Base-by-base conservation (phyloP, 345 rosid genomes). In the Schrenkiella parvula region DNA sequence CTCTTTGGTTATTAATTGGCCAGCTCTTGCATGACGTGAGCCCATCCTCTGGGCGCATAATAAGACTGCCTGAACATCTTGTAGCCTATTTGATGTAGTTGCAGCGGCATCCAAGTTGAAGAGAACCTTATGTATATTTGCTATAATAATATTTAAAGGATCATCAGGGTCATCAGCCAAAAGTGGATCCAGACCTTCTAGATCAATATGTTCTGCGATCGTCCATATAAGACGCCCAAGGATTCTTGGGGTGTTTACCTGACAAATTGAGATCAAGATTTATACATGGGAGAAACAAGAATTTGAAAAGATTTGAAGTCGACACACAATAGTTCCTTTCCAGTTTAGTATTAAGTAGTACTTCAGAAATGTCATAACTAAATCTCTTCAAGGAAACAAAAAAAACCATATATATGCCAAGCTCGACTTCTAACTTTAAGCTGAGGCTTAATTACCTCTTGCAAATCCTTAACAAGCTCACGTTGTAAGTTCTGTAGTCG, bases 141-240 rank as follows among this genome's bases (percentile, higher is more conserved):
- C 82, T 64, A 95, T 68, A 22, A 95, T 85, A 4, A 91, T 87
- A 79, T 95, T 91, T 47, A 95, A 80, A 1, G 95, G 88, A 78
- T 91, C 99, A 65, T 95, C 96, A 8, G 99, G 99, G 73, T 91
- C 97, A 83, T 95, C 99, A 64, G 96, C 99, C 75, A 95, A 84
- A 80, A 95, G 96, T 46, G 97, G 99, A 87, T 95, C 99, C 75
- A 91, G 80, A 57, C 97, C 99, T 74, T 95, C 97, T 66, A 95
- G 75, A 80, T 95, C 91, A 70, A 95, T 84, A 82, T 95, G 99
- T 77, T 95, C 99, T 23, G 95, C 82, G 15, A 95, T 79, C 50
- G 95, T 86, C 97, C 96, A 95, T 64, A 95, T 86, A 80, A 95
- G 82, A 46, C 96, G 95, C 38, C 90, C 91, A 79, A 77, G 75